Evolutionary conservation across 495 filamentous ascomycete genomes (phyloP).

Genomic region (Penicillium paxilli): DNA sequence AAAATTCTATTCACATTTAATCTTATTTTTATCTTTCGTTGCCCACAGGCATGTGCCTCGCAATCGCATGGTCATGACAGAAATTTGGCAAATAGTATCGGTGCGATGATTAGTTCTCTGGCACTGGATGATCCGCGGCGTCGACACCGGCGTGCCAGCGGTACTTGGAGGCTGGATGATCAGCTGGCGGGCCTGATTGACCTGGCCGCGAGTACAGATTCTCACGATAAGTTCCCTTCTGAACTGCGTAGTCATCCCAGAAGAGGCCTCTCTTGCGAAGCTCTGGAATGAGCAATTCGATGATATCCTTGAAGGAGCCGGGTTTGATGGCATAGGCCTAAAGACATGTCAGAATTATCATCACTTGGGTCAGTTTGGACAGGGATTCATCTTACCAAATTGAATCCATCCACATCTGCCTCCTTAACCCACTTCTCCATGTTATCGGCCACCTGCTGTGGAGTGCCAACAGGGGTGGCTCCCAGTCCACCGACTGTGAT

Average conservation of each 20-base stretch:
- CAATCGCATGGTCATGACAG: too few relatives aligned
- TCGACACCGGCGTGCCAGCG: constrained; percentile 50
- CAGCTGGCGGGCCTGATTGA: constrained; percentile 42
- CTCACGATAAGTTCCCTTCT: constrained; percentile 49
- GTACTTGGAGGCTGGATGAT: constrained; percentile 52
- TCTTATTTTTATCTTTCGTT: background rate
- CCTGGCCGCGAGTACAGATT: constrained; percentile 42
- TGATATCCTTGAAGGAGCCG: constrained; percentile 62
- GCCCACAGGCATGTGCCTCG: too few relatives aligned
- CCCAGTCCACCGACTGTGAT: constrained; percentile 62
- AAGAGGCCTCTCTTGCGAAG: constrained; percentile 48
- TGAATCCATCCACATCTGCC: constrained; percentile 66
- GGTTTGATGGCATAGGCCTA: constrained; percentile 62
- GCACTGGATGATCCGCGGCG: constrained; percentile 22
- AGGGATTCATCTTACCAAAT: constrained; percentile 40
- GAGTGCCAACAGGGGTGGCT: constrained; percentile 54
- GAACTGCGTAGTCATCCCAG: constrained; percentile 47
- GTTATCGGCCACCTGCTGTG: constrained; percentile 57
- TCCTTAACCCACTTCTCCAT: constrained; percentile 62
- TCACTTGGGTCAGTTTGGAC: background rate
- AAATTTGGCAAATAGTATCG: background rate
- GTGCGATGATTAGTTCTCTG: constrained; percentile 16
- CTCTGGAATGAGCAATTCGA: constrained; percentile 50
- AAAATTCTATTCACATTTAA: constrained; percentile 5
- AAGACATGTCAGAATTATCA: background rate